Evolutionary conservation across 371 early-diverging fungal species (phyloP).

Genomic region (Mortierella sp.): DNA sequence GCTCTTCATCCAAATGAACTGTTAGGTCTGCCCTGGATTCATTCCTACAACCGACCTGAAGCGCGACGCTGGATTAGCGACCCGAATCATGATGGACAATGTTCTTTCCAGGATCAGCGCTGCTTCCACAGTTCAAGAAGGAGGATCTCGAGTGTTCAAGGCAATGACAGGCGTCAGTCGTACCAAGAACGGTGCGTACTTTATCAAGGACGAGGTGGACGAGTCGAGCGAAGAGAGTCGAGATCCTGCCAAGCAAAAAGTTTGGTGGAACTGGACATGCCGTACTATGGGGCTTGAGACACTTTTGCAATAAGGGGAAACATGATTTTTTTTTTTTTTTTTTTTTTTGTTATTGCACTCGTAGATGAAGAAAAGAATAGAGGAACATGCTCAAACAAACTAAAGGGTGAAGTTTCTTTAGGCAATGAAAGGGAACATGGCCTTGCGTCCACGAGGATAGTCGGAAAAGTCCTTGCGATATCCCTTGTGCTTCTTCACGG

Average conservation of each 20-base stretch:
- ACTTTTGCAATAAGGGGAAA: conserved; percentile 2
- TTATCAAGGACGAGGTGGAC: conserved; percentile 12
- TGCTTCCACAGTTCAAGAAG: conserved; percentile 36
- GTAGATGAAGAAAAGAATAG: neutral
- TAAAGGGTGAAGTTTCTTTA: conserved; percentile 50
- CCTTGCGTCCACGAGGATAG: conserved; percentile 91
- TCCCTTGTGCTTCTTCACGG: conserved; percentile 93
- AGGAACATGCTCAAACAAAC: too few species aligned
- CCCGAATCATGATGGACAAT: conserved; percentile 43
- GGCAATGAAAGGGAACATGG: conserved; percentile 89
- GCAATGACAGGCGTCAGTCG: conserved; percentile 16
- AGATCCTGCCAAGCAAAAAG: conserved; percentile 34
- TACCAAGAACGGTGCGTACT: conserved; percentile 19
- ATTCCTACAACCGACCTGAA: conserved; percentile 45
- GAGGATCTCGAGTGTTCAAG: conserved; percentile 35
- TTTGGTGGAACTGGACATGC: conserved; percentile 53
- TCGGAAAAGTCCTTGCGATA: conserved; percentile 93
- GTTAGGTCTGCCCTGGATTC: conserved; percentile 48
- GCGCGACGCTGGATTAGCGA: conserved; percentile 37
- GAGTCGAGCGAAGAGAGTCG: conserved; percentile 40
- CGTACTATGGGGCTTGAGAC: conserved; percentile 19
- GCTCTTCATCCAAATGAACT: too few species aligned
- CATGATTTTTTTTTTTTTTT: neutral
- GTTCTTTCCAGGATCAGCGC: conserved; percentile 37
- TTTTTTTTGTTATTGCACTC: neutral